Base-by-base conservation (phyloP, 176 grass and related monocot genomes). In the Saccharum spontaneum region DNA sequence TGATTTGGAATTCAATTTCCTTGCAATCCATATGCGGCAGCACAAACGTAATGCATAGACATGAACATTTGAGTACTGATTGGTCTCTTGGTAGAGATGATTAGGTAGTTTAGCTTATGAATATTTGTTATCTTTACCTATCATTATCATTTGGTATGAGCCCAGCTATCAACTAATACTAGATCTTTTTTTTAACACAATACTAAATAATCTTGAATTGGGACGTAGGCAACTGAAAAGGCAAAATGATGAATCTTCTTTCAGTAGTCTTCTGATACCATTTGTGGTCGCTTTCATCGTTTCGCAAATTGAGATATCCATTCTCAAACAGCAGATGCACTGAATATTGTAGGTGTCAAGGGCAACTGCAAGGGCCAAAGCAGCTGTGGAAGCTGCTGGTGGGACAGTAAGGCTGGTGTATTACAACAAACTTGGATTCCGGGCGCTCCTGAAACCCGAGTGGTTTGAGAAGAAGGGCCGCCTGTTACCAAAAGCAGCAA, bases 401-500 rank as follows among this genome's bases (percentile, higher is more conserved):
- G 93, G 93, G 54, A 95, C 95, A 28, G 87, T 98, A 78, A 87
- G 89, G 37, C 86, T 90, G 79, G 95, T 98, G 37, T 95, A 98
- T 65, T 98, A 95, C 71, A 98, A 95, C 78, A 92, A 95, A 83
- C 87, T 98, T 82, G 95, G 95, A 46, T 90, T 98, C 50, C 90
- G 78, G 75, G 96, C 96, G 50, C 88, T 98, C 44, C 86, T 98
- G 68, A 98, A 92, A 80, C 96, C 96, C 0, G 89, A 95, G 61
- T 98, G 96, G 93, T 98, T 98, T 75, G 91, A 87, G 22, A 98
- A 98, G 87, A 98, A 98, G 79, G 93, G 96, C 0, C 89, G 96
- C 41, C 85, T 95, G 28, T 28, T 98, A 86, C 93, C 93, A 11
- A 93, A 90, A 83, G 83, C 87, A 0, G 96, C 96, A n/a, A 87